Conservation (phyloP, 345 rosid species). For the Melastoma malabathricum region DNA sequence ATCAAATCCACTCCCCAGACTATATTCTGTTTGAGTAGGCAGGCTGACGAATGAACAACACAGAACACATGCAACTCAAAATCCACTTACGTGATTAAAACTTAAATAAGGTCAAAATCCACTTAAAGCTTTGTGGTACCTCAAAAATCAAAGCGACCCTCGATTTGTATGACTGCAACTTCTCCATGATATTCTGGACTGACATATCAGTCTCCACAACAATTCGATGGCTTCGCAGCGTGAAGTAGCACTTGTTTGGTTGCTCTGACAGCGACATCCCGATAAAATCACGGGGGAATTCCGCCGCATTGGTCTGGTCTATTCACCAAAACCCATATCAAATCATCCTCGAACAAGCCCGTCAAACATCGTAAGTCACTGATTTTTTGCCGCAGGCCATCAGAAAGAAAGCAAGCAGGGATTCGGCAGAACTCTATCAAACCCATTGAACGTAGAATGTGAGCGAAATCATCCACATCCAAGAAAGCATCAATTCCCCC, state of each 20-base stretch:
- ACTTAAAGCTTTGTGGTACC: conserved; percentile 17
- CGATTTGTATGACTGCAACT: conserved; percentile 77
- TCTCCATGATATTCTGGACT: conserved; percentile 85
- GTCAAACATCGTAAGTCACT: background rate
- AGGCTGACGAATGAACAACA: too few relatives aligned
- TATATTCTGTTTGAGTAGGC: too few relatives aligned
- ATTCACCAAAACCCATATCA: background rate
- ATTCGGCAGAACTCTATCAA: too few relatives aligned
- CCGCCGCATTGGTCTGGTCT: conserved; percentile 35
- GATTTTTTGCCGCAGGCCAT: too few relatives aligned
- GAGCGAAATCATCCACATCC: too few relatives aligned
- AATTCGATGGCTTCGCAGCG: conserved; percentile 51
- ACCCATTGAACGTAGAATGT: too few relatives aligned
- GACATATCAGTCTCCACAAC: conserved; percentile 71
- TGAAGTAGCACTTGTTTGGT: conserved; percentile 69
- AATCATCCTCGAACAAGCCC: background rate
- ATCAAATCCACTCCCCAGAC: too few relatives aligned
- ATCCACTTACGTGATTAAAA: background rate
- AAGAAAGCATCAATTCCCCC: too few relatives aligned
- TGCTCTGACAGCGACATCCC: conserved; percentile 70
- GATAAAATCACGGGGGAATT: conserved; percentile 69
- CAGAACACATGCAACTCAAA: background rate
- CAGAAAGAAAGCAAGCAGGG: background rate
- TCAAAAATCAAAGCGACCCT: conserved; percentile 65
- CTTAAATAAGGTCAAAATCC: background rate